Evolutionary conservation across 106 monocot species (phyloP), one percentile per base, ranked within the genome.

Genomic region (Iris macrosiphon): DNA sequence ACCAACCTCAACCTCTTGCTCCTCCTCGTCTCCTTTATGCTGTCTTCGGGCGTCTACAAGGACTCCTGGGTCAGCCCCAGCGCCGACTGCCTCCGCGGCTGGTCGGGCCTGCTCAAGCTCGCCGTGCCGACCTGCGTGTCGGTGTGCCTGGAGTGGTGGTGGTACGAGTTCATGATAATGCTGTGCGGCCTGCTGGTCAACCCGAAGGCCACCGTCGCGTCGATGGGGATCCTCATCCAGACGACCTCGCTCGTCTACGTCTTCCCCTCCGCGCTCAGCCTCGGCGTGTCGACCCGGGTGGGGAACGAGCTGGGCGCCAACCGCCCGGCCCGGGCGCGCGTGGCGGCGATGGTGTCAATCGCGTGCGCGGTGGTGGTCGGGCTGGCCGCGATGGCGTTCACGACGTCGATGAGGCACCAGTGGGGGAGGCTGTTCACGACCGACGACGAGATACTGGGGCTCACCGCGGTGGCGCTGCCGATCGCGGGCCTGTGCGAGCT

Each of bases 401-500:
- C 79, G 4, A 40, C 70, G 12, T 44, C 73, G 13, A 64, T 85
- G 21, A 63, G 85, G 59, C 63, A 82, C 47, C 66, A 53, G 6
- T 89, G 94, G 89, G 94, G 85, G 7, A 44, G 67, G 38, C 49
- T 95, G 38, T 95, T 89, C 64, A 89, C 94, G 0, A 34, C 28
- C 19, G 89, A 95, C 37, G 35, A 9, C 13, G 76, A 89, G 35
- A 89, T 95, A 14, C 61, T 95, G 3, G 47, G 55, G 41, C 79
- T 95, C 33, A 95, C 94, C 16, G 82, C 94, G 12, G 31, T 72
- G 39, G 88, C 85, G 3, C 57, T 95, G 61, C 94, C 94, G 8
- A 82, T 95, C n/a, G 74, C 71, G 0, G 94, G 94, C 22, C 72
- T 95, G n/a, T 95, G 94, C 68, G 94, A 95, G 76, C 70, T 95